Percentiles rank a stretch among this genome's conserved stretches.
These are phyloP conservation scores for Vararia minispora DNA, from an alignment of 768 basidiomycete genomes.

Conservation along the genomic window DNA sequence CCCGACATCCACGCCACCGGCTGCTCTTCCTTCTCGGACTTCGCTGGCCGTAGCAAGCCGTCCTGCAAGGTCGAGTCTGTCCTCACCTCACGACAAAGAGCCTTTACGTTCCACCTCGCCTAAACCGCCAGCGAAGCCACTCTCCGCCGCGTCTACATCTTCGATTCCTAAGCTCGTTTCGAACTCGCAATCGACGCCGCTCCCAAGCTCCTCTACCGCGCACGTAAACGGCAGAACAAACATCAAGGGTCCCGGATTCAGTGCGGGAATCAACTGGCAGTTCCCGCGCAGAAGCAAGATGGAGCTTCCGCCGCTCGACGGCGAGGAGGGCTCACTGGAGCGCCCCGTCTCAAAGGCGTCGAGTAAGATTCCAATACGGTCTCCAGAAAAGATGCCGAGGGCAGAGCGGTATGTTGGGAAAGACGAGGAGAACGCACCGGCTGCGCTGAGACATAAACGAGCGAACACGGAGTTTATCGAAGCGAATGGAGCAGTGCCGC, in stretches of 20 bases:
- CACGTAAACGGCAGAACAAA: slow-evolving; percentile 6
- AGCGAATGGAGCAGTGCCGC: slow-evolving; percentile 16
- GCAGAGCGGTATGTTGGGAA: slow-evolving; percentile 15
- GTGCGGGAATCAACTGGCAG: slow-evolving; percentile 28
- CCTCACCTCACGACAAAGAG: too few species aligned
- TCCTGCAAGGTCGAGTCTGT: too few species aligned
- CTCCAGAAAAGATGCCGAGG: slow-evolving; percentile 24
- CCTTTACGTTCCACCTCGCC: slow-evolving; percentile 1
- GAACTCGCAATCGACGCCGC: too few species aligned
- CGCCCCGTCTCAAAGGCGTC: slow-evolving; percentile 15
- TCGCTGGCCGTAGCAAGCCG: too few species aligned
- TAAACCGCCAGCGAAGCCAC: neutral
- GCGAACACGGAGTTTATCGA: slow-evolving; percentile 20
- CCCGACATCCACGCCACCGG: too few species aligned
- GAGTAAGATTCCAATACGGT: slow-evolving; percentile 36
- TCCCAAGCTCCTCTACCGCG: slow-evolving; percentile 6
- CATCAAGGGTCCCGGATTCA: slow-evolving; percentile 12
- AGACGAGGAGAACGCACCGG: slow-evolving; percentile 11
- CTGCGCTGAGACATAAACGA: slow-evolving; percentile 18
- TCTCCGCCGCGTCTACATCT: too few species aligned
- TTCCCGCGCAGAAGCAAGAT: slow-evolving; percentile 24
- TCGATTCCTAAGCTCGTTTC: too few species aligned
- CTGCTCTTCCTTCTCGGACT: too few species aligned
- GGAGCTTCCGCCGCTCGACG: slow-evolving; percentile 29
- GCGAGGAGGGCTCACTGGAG: slow-evolving; percentile 21